These are phyloP conservation scores for Licmophora abbreviata DNA, from an alignment of 108 stramenopile species.

Conservation along the genomic window DNA sequence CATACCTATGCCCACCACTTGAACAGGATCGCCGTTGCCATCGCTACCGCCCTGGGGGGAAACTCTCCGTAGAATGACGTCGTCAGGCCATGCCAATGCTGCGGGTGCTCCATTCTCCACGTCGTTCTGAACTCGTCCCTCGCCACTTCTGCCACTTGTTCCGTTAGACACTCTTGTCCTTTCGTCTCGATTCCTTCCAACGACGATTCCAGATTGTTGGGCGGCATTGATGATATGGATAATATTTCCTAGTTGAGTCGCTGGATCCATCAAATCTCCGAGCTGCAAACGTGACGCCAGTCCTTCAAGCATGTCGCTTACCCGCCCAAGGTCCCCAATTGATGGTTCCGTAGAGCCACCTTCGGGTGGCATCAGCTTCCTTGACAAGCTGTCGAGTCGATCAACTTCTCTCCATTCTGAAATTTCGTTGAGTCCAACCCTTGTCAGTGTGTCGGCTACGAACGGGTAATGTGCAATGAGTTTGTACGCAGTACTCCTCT, in stretches of 20 bases:
- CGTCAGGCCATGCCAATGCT: neutral
- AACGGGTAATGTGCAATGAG: constrained; percentile 57
- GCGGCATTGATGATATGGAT: constrained; percentile 44
- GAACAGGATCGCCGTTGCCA: too few relatives aligned
- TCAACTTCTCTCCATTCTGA: constrained; percentile 43
- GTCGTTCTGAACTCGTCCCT: too few relatives aligned
- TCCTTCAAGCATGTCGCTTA: constrained; percentile 46
- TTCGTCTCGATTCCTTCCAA: constrained; percentile 13
- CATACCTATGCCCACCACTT: too few relatives aligned
- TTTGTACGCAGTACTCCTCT: constrained; percentile 33
- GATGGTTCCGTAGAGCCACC: constrained; percentile 4
- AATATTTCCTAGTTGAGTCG: constrained; percentile 41
- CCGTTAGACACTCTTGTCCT: neutral
- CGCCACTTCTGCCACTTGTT: neutral
- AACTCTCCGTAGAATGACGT: neutral
- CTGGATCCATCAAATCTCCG: constrained; percentile 10
- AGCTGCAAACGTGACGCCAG: constrained; percentile 14
- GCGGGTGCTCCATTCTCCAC: neutral
- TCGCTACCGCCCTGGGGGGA: too few relatives aligned
- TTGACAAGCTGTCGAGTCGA: constrained; percentile 28
- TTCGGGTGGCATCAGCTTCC: constrained; percentile 12
- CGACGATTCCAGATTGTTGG: constrained; percentile 46
- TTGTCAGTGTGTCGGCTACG: constrained; percentile 47
- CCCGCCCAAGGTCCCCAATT: constrained; percentile 39
- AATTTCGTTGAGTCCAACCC: constrained; percentile 46